These are phyloP conservation scores for Populus hybrid DNA, from an alignment of 441 rosid genomes.

Conservation along the genomic window DNA sequence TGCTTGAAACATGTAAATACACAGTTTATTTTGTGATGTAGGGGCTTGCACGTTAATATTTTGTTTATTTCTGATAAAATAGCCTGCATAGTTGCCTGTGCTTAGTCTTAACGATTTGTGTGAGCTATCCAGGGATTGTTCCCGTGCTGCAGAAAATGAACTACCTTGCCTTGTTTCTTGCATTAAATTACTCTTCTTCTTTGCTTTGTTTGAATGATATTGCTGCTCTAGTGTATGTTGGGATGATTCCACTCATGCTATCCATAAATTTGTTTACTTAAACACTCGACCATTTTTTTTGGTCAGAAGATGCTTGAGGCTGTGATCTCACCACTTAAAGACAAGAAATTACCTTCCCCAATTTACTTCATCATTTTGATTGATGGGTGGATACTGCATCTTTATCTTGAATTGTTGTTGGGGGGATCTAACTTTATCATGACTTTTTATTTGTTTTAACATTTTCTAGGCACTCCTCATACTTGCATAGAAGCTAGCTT, in stretches of 20 bases:
- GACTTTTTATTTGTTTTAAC: background rate
- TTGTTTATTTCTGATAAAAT: background rate
- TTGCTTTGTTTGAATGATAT: background rate
- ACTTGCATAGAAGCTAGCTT: background rate
- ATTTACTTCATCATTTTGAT: background rate
- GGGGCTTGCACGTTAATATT: background rate
- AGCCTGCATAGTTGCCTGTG: background rate
- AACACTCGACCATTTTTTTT: background rate
- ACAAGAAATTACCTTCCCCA: background rate
- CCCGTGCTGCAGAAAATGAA: background rate
- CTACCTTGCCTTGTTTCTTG: background rate
- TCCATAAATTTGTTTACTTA: background rate
- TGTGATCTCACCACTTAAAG: background rate
- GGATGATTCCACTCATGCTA: background rate
- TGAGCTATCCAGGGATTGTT: background rate
- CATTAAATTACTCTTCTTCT: background rate
- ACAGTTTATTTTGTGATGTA: background rate
- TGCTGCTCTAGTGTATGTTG: background rate
- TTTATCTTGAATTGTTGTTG: background rate
- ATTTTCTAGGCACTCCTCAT: slow-evolving; percentile 1
- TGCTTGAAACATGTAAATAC: background rate
- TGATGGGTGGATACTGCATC: background rate
- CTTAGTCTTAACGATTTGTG: background rate
- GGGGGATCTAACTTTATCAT: background rate
- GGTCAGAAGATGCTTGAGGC: background rate